These are phyloP conservation scores for Ilyonectria destructans DNA, from an alignment of 2,329 filamentous ascomycete species.

Conservation along the genomic window DNA sequence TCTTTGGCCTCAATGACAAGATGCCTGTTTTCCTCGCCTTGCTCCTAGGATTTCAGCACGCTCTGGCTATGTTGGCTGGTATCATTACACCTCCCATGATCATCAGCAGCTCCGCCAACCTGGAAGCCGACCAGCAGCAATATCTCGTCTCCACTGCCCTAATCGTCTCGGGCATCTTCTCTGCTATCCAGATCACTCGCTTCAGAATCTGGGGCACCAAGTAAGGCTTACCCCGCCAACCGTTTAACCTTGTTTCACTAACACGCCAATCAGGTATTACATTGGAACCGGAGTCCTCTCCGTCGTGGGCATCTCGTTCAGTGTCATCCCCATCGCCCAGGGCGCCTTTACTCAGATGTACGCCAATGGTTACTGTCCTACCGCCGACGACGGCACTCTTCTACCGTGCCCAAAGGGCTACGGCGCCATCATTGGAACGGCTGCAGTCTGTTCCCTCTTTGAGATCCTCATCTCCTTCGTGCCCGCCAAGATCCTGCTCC, in stretches of 20 bases:
- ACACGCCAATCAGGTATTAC: conserved; percentile 71
- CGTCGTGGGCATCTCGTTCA: conserved; percentile 75
- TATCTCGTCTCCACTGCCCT: conserved; percentile 86
- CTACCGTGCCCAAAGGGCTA: conserved; percentile 85
- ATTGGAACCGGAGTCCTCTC: conserved; percentile 86
- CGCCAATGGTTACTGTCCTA: conserved; percentile 77
- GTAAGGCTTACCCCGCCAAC: conserved; percentile 52
- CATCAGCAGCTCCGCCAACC: conserved; percentile 76
- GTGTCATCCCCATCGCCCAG: conserved; percentile 62
- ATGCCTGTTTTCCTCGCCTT: conserved; percentile 84
- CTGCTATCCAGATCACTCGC: conserved; percentile 82
- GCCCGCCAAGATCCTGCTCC: conserved; percentile 77
- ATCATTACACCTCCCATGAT: conserved; percentile 87
- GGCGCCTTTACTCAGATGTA: conserved; percentile 87
- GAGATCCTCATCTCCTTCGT: conserved; percentile 85
- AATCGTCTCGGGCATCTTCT: conserved; percentile 85
- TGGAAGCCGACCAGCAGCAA: conserved; percentile 74
- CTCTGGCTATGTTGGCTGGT: conserved; percentile 82
- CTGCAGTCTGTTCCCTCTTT: conserved; percentile 75
- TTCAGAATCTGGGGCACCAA: conserved; percentile 80
- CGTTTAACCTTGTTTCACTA: conserved; percentile 1
- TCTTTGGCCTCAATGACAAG: conserved; percentile 86
- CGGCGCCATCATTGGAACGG: conserved; percentile 80
- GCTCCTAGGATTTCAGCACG: conserved; percentile 85
- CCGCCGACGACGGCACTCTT: conserved; percentile 73